Conservation (phyloP, 2,329 filamentous ascomycete genomes). For the Ophiostoma ips region DNA sequence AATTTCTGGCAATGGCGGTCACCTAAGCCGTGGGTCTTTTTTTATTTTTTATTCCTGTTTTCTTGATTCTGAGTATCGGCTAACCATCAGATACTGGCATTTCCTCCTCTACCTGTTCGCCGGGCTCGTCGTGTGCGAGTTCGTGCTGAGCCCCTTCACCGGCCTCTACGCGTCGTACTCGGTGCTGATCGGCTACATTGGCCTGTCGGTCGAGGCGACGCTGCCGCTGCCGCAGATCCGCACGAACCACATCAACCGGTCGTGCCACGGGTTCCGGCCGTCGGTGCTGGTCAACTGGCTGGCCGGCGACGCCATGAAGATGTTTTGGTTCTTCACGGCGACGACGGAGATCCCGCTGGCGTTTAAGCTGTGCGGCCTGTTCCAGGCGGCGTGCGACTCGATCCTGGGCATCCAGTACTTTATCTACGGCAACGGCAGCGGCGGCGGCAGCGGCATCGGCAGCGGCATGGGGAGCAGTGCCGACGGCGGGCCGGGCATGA, state of each 20-base stretch:
- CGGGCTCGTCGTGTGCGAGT: conserved; percentile 46
- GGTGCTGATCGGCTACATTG: conserved; percentile 55
- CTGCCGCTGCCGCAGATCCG: conserved; percentile 68
- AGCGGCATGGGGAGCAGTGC: background rate
- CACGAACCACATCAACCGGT: conserved; percentile 51
- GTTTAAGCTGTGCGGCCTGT: conserved; percentile 71
- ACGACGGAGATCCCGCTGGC: conserved; percentile 56
- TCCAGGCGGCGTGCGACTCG: conserved; percentile 64
- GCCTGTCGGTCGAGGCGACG: conserved; percentile 66
- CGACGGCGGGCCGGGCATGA: conserved; percentile 3
- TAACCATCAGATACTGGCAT: conserved; percentile 52
- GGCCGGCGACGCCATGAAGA: conserved; percentile 70
- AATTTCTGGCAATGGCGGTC: conserved; percentile 75
- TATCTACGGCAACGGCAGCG: conserved; percentile 45
- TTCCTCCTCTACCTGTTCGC: conserved; percentile 57
- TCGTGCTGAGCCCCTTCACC: conserved; percentile 48
- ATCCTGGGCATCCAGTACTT: conserved; percentile 64
- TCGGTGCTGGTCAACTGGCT: conserved; percentile 69
- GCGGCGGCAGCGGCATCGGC: background rate
- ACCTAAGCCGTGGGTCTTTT: conserved; percentile 39
- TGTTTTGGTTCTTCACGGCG: conserved; percentile 71
- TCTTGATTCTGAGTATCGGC: background rate
- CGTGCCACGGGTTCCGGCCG: conserved; percentile 64
- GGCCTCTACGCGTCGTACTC: conserved; percentile 53
- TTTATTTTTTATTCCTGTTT: background rate